Base-by-base conservation (phyloP, 2,329 filamentous ascomycete species). In the Fusarium citri region DNA sequence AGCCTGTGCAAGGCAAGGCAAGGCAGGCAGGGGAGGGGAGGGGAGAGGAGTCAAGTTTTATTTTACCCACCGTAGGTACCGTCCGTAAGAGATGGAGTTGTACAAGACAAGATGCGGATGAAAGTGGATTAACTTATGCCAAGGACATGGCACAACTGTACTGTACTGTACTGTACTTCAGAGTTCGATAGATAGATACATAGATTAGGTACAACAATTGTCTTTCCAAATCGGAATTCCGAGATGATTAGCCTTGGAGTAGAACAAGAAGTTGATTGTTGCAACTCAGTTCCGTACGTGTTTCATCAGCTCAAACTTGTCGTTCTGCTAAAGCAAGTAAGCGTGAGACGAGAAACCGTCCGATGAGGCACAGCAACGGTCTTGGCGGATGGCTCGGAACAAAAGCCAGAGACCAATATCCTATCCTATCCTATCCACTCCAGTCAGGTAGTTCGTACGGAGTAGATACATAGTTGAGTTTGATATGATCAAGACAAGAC, bases 141-240 rank as follows among this genome's bases (percentile, higher is more conserved):
- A 53, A 53, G 42, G 64, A 61, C 34, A 57, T 71, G 69, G 66
- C 66, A 70, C 61, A 61, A 63, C 14, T 31, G 30, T 31, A 31
- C 15, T 15, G 28, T 25, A 25, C 25, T 25, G 26, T 28, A 28
- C 30, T 34, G 15, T 59, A 10, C 9, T 34, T 18, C 16, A 34
- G 5, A 34, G 31, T 34, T 34, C 9, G 18, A 48, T 48, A 34
- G 18, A 48, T 48, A 20, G n/a, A 20, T 23, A n/a, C 20, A 11
- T 26, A 20, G 23, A 28, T 15, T n/a, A n/a, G 20, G 14, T 18
- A 23, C 8, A 18, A 34, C 10, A 49, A 23, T 25, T 25, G 8
- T 25, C 8, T 34, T 37, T 9, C 14, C 16, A 25, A 11, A 12
- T 14, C n/a, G 9, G 12, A 22, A n/a, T n/a, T 16, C 16, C 7